These are phyloP conservation scores for Picea abies DNA, from an alignment of 83 land plant species.

Conservation along the genomic window DNA sequence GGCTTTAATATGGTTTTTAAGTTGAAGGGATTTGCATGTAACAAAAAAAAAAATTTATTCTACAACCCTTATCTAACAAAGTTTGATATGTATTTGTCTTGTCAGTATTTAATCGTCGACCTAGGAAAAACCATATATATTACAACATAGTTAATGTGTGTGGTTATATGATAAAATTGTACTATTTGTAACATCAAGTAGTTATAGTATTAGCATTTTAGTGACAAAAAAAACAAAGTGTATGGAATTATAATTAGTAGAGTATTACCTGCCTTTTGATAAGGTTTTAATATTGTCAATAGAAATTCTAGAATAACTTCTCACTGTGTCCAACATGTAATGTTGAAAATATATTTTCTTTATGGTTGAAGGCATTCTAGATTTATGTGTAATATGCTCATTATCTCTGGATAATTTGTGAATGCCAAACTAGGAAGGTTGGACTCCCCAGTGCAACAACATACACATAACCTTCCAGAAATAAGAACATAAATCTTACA, in stretches of 20 bases:
- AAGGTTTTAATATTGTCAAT: constrained; percentile 85
- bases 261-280: constrained; percentile 71
- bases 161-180: neutral
- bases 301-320: constrained; percentile 83
- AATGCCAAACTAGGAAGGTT: constrained; percentile 82
- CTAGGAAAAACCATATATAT: constrained; percentile 33
- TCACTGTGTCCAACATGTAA: constrained; percentile 86
- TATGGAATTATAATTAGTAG: neutral
- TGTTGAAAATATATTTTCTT: constrained; percentile 70
- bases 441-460: constrained; percentile 91
- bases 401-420: constrained; percentile 25
- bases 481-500: neutral
- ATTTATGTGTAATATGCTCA: constrained; percentile 10
- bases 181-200: neutral
- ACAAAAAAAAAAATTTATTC: constrained; percentile 76
- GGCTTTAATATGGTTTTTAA: neutral
- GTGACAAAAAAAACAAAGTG: neutral
- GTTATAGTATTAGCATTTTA: neutral
- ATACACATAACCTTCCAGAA: constrained; percentile 77
- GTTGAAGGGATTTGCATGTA: constrained; percentile 37
- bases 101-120: constrained; percentile 82
- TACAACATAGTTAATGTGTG: neutral
- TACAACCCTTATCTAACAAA: constrained; percentile 63
- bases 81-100: constrained; percentile 59
- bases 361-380: constrained; percentile 24